A percentile compares a stretch with the other conserved stretches of the same genome.
Conservation (phyloP, 306 rosid species). For the Prunus campanulata region DNA sequence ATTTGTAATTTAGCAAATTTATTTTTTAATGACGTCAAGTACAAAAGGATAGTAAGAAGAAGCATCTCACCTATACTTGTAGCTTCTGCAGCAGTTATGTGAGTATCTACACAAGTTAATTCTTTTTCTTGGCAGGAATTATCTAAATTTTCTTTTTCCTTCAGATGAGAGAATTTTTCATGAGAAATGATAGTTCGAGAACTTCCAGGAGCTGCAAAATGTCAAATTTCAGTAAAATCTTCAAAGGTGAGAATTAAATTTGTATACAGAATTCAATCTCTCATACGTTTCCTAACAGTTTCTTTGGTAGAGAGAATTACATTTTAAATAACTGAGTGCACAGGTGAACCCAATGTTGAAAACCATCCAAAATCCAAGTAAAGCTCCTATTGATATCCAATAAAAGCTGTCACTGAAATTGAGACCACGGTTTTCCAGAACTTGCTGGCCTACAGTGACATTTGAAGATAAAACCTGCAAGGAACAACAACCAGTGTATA, state of each 20-base stretch:
- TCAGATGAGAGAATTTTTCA: conserved; percentile 30
- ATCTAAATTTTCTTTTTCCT: conserved; percentile 25
- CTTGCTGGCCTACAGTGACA: conserved; percentile 42
- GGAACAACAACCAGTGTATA: background rate
- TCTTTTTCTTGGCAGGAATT: background rate
- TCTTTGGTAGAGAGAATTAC: conserved; percentile 22
- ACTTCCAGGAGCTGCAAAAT: conserved; percentile 44
- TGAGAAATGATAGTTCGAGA: conserved; percentile 42
- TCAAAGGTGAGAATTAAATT: background rate
- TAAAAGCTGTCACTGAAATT: conserved; percentile 40
- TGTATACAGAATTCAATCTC: background rate
- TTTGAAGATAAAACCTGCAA: conserved; percentile 39
- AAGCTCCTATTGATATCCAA: conserved; percentile 53
- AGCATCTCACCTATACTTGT: conserved; percentile 3
- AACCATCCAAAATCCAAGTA: conserved; percentile 43
- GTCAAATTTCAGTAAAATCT: conserved; percentile 3
- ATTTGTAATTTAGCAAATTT: background rate
- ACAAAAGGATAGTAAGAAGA: background rate
- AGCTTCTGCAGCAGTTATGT: background rate
- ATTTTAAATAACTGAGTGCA: conserved; percentile 35
- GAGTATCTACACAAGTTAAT: conserved; percentile 1
- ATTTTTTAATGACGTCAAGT: too few relatives aligned
- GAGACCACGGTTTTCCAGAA: conserved; percentile 40
- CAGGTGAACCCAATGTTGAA: conserved; percentile 46
- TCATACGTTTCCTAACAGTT: background rate